Evolutionary conservation across 345 rosid genomes (phyloP), one percentile per base, ranked within the genome.

Genomic region (Nephelium lappaceum): DNA sequence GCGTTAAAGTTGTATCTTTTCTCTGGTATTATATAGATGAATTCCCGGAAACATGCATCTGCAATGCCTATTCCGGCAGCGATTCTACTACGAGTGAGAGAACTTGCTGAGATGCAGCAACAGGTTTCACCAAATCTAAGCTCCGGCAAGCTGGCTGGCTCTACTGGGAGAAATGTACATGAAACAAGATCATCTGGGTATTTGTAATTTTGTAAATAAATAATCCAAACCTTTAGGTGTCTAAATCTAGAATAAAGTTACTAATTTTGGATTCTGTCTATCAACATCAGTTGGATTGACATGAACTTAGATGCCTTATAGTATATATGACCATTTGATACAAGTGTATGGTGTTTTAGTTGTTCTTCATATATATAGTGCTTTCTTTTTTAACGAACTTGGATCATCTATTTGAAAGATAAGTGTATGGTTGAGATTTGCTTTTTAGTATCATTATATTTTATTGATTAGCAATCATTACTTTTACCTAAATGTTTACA

Each of bases 71-170:
- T 96, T 73, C 99, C 99, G 8, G 76, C 73, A 77, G 45, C 87
- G 38, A 87, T 96, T 73, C 81, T 96, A 85, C 81, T 87, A 77
- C 90, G 88, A 39, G 97, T 96, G 31, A 91, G 97, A 77, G 95
- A 93, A 88, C 97, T 96, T 0, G 97, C 94, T 0, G 93, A 92
- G 88, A 87, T 82, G 90, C 95, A 91, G 75, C 83, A 91, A 21
- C 91, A 83, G 84, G 83, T 77, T 66, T 83, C 88, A 8, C 81
- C 90, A 53, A 85, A 67, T 85, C 73, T 71, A 25, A 79, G 84
- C 79, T 36, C 85, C n/a, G 82, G 77, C 82, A 92, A 92, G 88
- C 67, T 62, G 71, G 85, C 65, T 67, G 82, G 81, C 0, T 61
- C 80, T 43, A 67, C 73, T 53, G 84, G 86, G 10, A 78, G 81